These are phyloP conservation scores for Logfia minima DNA, from an alignment of 129 eudicot genomes.

Conservation along the genomic window DNA sequence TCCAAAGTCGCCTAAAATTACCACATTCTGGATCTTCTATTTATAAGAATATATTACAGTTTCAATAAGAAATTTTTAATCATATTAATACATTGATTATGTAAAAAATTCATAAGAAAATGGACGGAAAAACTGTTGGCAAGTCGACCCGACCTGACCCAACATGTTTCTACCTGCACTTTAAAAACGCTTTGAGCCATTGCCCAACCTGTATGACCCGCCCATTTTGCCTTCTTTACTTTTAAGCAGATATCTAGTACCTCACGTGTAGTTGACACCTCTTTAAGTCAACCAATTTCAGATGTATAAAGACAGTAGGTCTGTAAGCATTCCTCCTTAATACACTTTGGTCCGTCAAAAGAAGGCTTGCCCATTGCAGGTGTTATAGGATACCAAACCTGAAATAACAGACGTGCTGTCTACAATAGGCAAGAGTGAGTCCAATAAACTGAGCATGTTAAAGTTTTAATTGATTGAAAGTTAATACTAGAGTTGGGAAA, in stretches of 20 bases:
- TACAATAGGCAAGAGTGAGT: slow-evolving; percentile 27
- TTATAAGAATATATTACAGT: not conserved
- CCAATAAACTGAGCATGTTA: too few species aligned
- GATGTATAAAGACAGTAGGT: not conserved
- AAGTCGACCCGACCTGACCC: not conserved
- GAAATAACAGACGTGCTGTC: slow-evolving; percentile 93
- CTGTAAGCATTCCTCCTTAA: slow-evolving; percentile 62
- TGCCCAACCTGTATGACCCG: not conserved
- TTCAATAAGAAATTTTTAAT: not conserved
- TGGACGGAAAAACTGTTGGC: not conserved
- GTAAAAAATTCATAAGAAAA: not conserved
- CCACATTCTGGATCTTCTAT: not conserved
- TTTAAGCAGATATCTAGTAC: not conserved
- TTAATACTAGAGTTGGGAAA: too few species aligned
- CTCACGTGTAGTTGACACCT: not conserved
- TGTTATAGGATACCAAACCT: slow-evolving; percentile 93
- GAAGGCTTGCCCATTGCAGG: slow-evolving; percentile 88
- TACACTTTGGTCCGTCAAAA: slow-evolving; percentile 95
- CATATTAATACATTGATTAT: not conserved
- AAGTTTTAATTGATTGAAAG: too few species aligned
- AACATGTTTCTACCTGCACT: not conserved
- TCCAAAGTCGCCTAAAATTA: not conserved
- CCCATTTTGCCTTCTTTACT: not conserved
- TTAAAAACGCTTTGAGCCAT: not conserved
- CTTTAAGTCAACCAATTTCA: not conserved